Conservation (phyloP, 2,329 filamentous ascomycete genomes). For the Thelonectria discophora region DNA sequence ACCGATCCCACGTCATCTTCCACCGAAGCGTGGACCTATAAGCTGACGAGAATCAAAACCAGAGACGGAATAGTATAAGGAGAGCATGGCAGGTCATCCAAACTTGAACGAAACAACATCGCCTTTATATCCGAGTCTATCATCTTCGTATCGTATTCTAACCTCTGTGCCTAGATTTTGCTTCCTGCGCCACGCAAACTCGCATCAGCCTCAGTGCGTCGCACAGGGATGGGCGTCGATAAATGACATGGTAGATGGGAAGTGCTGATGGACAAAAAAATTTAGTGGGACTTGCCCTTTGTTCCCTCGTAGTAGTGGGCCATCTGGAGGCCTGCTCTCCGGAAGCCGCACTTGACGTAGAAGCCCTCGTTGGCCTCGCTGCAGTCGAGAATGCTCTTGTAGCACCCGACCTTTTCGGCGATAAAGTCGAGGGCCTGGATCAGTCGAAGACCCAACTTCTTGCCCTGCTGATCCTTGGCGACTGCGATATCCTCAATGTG, state of each 20-base stretch:
- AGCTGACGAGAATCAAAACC: too few species aligned
- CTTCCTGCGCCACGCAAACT: slow-evolving; percentile 42
- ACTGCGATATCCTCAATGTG: slow-evolving; percentile 99
- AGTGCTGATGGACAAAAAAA: slow-evolving; percentile 13
- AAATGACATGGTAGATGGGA: slow-evolving; percentile 23
- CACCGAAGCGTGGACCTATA: too few species aligned
- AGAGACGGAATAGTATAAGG: background rate
- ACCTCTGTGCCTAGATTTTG: slow-evolving; percentile 41
- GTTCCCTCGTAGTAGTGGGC: slow-evolving; percentile 84
- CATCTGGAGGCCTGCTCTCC: slow-evolving; percentile 93
- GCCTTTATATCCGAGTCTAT: slow-evolving; percentile 24
- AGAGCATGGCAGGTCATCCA: background rate
- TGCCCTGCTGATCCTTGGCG: slow-evolving; percentile 93
- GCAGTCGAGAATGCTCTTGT: slow-evolving; percentile 97
- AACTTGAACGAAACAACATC: background rate
- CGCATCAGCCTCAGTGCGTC: slow-evolving; percentile 37
- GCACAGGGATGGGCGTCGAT: slow-evolving; percentile 25
- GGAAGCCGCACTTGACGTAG: slow-evolving; percentile 97
- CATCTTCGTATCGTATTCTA: slow-evolving; percentile 28
- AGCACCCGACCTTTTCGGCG: slow-evolving; percentile 88
- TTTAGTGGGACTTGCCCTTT: slow-evolving; percentile 56
- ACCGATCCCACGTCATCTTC: too few species aligned
- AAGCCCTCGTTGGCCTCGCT: slow-evolving; percentile 96
- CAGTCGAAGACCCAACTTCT: slow-evolving; percentile 91
- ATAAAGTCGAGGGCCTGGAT: slow-evolving; percentile 94